Evolutionary conservation across 2,329 filamentous ascomycete species (phyloP).

Genomic region (Talaromyces sp.): DNA sequence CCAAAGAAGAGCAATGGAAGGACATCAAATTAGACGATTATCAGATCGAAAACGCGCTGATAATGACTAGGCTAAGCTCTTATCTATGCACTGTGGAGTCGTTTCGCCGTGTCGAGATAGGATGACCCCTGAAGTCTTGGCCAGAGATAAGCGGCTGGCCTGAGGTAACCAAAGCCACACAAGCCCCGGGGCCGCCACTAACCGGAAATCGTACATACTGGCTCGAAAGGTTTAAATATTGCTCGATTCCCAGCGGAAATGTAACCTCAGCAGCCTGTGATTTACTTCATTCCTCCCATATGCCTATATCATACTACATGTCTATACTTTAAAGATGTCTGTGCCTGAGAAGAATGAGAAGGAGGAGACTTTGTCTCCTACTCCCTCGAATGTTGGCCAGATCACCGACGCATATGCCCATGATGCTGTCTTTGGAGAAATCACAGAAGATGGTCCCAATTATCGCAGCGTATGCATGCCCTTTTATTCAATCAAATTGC

Average conservation of each 20-base stretch:
- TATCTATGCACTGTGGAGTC: not conserved
- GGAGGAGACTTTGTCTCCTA: conserved; percentile 1
- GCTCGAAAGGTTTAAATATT: not conserved
- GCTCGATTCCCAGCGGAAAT: not conserved
- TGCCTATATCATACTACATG: not conserved
- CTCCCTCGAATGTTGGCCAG: conserved; percentile 4
- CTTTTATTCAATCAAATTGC: not conserved
- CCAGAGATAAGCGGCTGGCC: no score
- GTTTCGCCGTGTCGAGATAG: not conserved
- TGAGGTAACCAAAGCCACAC: not conserved
- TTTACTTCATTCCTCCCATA: not conserved
- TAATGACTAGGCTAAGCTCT: not conserved
- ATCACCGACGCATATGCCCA: conserved; percentile 3
- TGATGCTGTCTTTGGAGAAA: conserved; percentile 24
- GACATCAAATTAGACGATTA: not conserved
- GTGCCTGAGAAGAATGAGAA: conserved; percentile 11
- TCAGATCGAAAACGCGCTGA: not conserved
- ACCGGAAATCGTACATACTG: not conserved
- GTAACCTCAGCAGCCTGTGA: not conserved
- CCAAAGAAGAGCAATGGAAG: not conserved
- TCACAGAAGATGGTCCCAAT: conserved; percentile 20
- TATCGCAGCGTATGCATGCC: conserved; percentile 18
- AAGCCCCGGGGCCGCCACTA: not conserved
- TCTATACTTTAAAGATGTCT: not conserved
- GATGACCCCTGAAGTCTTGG: not conserved